Base-by-base conservation (phyloP, 176 grass and related monocot genomes). In the Saccharum spontaneum region DNA sequence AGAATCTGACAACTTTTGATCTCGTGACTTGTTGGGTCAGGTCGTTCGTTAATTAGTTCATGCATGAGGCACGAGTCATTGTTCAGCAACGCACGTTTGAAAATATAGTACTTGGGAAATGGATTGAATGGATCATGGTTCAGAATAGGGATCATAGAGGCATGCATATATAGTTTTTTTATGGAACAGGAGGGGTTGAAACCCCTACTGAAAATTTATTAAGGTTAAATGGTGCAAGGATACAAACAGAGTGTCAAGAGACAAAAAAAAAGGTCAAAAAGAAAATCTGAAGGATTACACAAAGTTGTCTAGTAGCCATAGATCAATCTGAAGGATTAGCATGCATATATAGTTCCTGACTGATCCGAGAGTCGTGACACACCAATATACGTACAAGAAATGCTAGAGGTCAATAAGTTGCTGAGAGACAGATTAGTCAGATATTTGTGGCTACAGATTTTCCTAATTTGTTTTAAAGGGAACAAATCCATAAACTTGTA, bases 401-500 rank as follows among this genome's bases (percentile, higher is more conserved):
- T 34, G 45, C 8, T 54, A 31, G 0, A 74, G 48, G 5, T 18
- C 28, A 33, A 75, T 50, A 11, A 34, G 16, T 55, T 54, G 16
- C 37, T n/a, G 7, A 20, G 17, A 18, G 55, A 60, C 55, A 23
- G 55, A 60, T 34, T 22, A 76, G 73, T 52, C 30, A 31, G 18
- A 54, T 36, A 10, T 38, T 52, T 54, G 15, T 3, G 24, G 10
- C 3, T 41, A 50, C 44, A 26, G 30, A 22, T 22, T 65, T 8
- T 81, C 69, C 81, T 43, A 63, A 62, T 55, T 20, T 66, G 55
- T 57, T 57, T 57, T 57, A 57, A n/a, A 79, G 23, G 60, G 48
- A 20, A 33, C 20, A 70, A 49, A 69, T 22, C 45, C 24, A 33
- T 23, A 39, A 16, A 68, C 57, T 46, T 69, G 12, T n/a, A 87